Evolutionary conservation across 2,329 filamentous ascomycete genomes (phyloP), one percentile per base, ranked within the genome.

Genomic region (Pleoardoris graminearum): DNA sequence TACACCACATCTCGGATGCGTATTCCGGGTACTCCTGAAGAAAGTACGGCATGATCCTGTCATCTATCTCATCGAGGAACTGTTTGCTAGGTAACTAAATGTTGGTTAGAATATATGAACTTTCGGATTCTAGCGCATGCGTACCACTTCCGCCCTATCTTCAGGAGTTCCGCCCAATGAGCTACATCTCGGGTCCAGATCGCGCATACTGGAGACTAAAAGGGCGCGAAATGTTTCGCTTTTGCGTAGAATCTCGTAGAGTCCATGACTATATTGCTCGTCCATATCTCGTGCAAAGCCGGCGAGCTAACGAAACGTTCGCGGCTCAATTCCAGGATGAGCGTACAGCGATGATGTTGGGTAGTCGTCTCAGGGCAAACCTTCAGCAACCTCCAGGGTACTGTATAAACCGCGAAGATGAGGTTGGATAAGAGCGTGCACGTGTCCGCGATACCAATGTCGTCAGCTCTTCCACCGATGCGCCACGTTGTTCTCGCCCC

Each of bases 71-170:
- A 11, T 44, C 27, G 27, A 16, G 41, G 22, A 44, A 27, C 41
- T 44, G 41, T 29, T 44, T 44, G 19, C 41, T 44, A n/a, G 41
- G 41, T n/a, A 44, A 17, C 41, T 44, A 27, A 17, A 32, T n/a
- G 14, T 22, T 33, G 3, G 41, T 44, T 17, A 44, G 25, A 27
- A 22, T 6, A 1, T 11, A 6, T 23, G 19, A 6, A 38, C 11
- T 12, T 21, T n/a, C 5, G 8, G 5, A 10, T 33, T 32, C 16
- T 16, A 17, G 11, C 22, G 16, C 16, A 19, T 44, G 32, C 41
- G 29, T 44, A 44, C 41, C 16, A 19, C 22, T 14, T 44, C 8
- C 10, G 41, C 16, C 41, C 41, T 44, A 10, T 44, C 41, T 3
- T 32, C 25, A 10, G 17, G 16, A 17, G 10, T 32, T 22, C 41